These are phyloP conservation scores for Yamadazyma jaroonii DNA, from an alignment of 1,139 yeast genomes.

Conservation along the genomic window DNA sequence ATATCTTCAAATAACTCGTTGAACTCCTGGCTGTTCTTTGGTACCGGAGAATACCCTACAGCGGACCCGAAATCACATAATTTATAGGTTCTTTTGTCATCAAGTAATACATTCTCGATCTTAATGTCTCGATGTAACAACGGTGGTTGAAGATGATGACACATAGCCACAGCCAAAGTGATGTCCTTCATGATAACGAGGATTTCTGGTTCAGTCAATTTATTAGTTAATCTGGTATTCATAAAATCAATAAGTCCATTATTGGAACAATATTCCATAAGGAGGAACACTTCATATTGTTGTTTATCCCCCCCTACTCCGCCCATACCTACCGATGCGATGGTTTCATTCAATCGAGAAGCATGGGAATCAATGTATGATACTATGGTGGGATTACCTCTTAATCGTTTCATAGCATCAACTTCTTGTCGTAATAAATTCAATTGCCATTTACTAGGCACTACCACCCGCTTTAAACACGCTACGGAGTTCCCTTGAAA, in stretches of 20 bases:
- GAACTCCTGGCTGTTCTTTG: conserved; percentile 61
- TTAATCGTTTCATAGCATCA: conserved; percentile 77
- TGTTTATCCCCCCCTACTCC: conserved; percentile 19
- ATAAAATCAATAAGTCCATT: conserved; percentile 90
- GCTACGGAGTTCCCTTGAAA: conserved; percentile 48
- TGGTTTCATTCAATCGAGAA: conserved; percentile 44
- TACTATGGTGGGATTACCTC: conserved; percentile 78
- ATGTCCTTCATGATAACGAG: conserved; percentile 80
- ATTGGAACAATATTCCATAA: conserved; percentile 89
- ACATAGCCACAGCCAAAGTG: conserved; percentile 78
- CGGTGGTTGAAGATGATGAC: conserved; percentile 82
- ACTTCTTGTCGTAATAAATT: conserved; percentile 73
- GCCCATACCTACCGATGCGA: conserved; percentile 8
- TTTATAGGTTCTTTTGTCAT: conserved; percentile 54
- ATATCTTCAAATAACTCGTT: conserved; percentile 63
- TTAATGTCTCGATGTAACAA: conserved; percentile 84
- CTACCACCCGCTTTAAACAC: conserved; percentile 73
- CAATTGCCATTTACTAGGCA: conserved; percentile 69
- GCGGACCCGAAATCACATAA: conserved; percentile 81
- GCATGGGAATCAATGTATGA: conserved; percentile 95
- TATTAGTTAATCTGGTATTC: conserved; percentile 84
- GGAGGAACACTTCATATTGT: conserved; percentile 81
- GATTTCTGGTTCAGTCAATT: conserved; percentile 79
- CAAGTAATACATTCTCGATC: conserved; percentile 73
- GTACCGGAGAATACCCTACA: conserved; percentile 57